Evolutionary conservation across 805 yeast species (phyloP).

Genomic region (Pichia deserticola): DNA sequence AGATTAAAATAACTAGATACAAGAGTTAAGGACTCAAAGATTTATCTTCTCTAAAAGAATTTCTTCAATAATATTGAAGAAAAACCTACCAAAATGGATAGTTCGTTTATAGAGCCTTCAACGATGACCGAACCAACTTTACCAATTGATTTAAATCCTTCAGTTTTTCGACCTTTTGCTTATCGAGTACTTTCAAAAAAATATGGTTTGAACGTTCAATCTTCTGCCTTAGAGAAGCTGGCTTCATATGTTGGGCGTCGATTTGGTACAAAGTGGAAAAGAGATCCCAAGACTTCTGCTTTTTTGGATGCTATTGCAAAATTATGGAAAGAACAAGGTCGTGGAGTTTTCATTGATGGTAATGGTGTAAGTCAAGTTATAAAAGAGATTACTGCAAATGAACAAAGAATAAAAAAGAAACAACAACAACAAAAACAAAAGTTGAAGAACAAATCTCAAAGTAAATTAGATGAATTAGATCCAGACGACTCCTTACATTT

Average conservation of each 20-base stretch:
- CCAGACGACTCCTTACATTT: slow-evolving; percentile 2
- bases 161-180: slow-evolving; percentile 84
- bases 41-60: too few relatives aligned
- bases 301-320: slow-evolving; percentile 73
- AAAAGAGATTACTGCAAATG: slow-evolving; percentile 35
- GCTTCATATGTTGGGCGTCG: slow-evolving; percentile 69
- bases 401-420: slow-evolving; percentile 5
- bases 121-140: slow-evolving; percentile 35
- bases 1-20: too few relatives aligned
- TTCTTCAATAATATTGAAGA: too few relatives aligned
- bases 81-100: slow-evolving; percentile 1
- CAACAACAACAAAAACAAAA: neutral
- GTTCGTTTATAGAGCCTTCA: slow-evolving; percentile 10
- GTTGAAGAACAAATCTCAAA: neutral
- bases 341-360: slow-evolving; percentile 81
- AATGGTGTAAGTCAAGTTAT: slow-evolving; percentile 58
- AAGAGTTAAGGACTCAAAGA: too few relatives aligned
- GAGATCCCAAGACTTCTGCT: slow-evolving; percentile 47
- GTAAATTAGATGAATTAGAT: slow-evolving; percentile 11
- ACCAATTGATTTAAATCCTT: slow-evolving; percentile 73
- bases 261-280: slow-evolving; percentile 83
- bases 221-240: slow-evolving; percentile 68
- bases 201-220: slow-evolving; percentile 83
- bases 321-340: slow-evolving; percentile 82
- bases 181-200: slow-evolving; percentile 86